Percentiles rank a stretch among this genome's conserved stretches.
Evolutionary conservation across 2,329 filamentous ascomycete species (phyloP).

Genomic region (Aspergillus chevalieri): DNA sequence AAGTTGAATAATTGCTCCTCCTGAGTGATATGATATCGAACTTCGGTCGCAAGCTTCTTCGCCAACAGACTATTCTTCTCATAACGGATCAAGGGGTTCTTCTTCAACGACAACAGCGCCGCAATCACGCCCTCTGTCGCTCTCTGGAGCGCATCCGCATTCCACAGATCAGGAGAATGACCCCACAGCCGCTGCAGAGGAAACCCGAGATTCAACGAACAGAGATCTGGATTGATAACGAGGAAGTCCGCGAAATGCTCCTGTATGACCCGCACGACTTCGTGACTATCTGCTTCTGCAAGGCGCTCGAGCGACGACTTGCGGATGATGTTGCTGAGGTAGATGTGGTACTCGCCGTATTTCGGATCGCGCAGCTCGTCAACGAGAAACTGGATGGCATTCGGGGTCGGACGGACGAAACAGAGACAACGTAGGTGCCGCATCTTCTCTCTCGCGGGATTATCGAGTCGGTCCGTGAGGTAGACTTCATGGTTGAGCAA

Average conservation of each 20-base stretch:
- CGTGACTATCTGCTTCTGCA: conserved; percentile 94
- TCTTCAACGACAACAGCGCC: conserved; percentile 81
- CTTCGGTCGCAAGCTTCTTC: conserved; percentile 88
- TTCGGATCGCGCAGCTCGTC: conserved; percentile 94
- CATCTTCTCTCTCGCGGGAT: conserved; percentile 89
- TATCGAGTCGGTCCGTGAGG: conserved; percentile 92
- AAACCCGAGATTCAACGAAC: conserved; percentile 67
- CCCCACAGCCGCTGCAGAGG: conserved; percentile 77
- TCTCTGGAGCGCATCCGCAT: conserved; percentile 77
- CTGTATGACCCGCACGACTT: conserved; percentile 88
- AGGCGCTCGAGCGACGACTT: conserved; percentile 92
- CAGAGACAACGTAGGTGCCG: conserved; percentile 89
- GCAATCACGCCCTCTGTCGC: conserved; percentile 83
- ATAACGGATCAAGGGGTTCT: conserved; percentile 91
- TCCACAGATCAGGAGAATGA: conserved; percentile 77
- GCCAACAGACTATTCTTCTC: conserved; percentile 83
- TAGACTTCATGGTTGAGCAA: conserved; percentile 96
- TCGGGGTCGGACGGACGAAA: conserved; percentile 84
- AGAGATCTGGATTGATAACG: conserved; percentile 90
- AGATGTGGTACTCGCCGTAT: conserved; percentile 95
- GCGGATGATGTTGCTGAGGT: conserved; percentile 95
- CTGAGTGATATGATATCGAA: conserved; percentile 87
- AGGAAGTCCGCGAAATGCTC: conserved; percentile 96
- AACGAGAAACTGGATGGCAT: conserved; percentile 87
- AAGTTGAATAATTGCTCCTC: conserved; percentile 97